phyloP scores from a whole-genome alignment of 202 grass and related monocot species.

The Setaria italica region DNA sequence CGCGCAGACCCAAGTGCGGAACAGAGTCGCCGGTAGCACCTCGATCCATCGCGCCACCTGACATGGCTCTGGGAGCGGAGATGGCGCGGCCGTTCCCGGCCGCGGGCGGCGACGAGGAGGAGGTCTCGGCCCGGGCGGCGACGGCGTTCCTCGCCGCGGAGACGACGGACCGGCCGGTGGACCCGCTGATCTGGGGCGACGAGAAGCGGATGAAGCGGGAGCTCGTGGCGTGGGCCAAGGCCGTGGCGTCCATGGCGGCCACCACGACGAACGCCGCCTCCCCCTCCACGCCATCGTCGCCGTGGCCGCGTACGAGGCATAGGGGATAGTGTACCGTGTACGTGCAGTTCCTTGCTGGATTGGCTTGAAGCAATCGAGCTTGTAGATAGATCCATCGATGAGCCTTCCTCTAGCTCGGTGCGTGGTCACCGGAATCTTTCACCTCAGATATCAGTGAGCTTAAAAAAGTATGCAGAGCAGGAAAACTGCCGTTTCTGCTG shows the following conservation, averaged over 20 bases:
- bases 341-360: too few relatives aligned
- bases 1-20: too few relatives aligned
- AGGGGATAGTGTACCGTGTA: too few relatives aligned
- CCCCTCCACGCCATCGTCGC: not conserved
- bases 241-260: slow-evolving; percentile 60
- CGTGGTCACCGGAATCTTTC: too few relatives aligned
- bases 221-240: slow-evolving; percentile 80
- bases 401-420: not conserved
- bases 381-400: not conserved
- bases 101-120: not conserved
- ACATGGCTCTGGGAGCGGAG: slow-evolving; percentile 49
- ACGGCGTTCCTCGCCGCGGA: slow-evolving; percentile 10
- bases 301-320: not conserved
- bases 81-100: slow-evolving; percentile 6
- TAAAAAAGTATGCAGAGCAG: too few relatives aligned
- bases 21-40: too few relatives aligned
- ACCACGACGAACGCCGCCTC: not conserved
- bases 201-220: slow-evolving; percentile 79
- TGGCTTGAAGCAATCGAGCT: not conserved
- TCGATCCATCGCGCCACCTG: too few relatives aligned
- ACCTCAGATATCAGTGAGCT: too few relatives aligned
- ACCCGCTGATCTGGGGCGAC: slow-evolving; percentile 60
- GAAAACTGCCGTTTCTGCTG: too few relatives aligned
- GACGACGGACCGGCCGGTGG: slow-evolving; percentile 30
- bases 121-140: not conserved